These are phyloP conservation scores for Coemansia sp. DNA, from an alignment of 192 early-diverging fungal genomes.

Conservation along the genomic window DNA sequence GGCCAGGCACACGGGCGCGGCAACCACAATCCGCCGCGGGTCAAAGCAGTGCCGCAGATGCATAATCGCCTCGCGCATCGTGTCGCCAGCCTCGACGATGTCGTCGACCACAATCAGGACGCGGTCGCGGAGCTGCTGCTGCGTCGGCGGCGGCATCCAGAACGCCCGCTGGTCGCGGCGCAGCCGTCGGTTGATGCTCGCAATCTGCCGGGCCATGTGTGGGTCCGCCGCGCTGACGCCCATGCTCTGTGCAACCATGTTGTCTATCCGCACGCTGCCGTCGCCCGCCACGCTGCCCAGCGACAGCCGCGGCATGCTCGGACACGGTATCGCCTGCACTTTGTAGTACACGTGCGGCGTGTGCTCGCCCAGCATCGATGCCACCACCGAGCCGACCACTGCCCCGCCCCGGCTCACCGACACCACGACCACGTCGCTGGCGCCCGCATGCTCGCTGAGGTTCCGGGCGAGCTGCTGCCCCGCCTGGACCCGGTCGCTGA, in stretches of 20 bases:
- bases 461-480: slow-evolving; percentile 38
- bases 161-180: slow-evolving; percentile 30
- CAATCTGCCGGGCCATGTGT: slow-evolving; percentile 12
- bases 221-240: slow-evolving; percentile 9
- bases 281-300: slow-evolving; percentile 53
- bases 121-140: slow-evolving; percentile 11
- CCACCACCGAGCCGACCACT: slow-evolving; percentile 32
- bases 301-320: slow-evolving; percentile 36
- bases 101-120: slow-evolving; percentile 52
- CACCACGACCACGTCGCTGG: slow-evolving; percentile 27
- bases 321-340: slow-evolving; percentile 36
- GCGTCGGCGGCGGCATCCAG: neutral
- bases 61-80: slow-evolving; percentile 51
- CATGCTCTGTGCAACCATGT: slow-evolving; percentile 30
- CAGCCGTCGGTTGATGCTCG: slow-evolving; percentile 14
- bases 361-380: slow-evolving; percentile 15
- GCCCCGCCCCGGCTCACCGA: slow-evolving; percentile 53
- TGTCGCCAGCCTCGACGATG: slow-evolving; percentile 51
- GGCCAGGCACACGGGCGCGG: slow-evolving; percentile 51
- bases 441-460: slow-evolving; percentile 25
- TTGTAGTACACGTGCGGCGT: slow-evolving; percentile 42
- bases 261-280: slow-evolving; percentile 49
- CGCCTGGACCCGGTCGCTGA: slow-evolving; percentile 43
- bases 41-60: slow-evolving; percentile 40
- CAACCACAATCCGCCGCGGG: slow-evolving; percentile 34